Base-by-base conservation (phyloP, 192 early-diverging fungal genomes). In the Polychytrium aggregatum region DNA sequence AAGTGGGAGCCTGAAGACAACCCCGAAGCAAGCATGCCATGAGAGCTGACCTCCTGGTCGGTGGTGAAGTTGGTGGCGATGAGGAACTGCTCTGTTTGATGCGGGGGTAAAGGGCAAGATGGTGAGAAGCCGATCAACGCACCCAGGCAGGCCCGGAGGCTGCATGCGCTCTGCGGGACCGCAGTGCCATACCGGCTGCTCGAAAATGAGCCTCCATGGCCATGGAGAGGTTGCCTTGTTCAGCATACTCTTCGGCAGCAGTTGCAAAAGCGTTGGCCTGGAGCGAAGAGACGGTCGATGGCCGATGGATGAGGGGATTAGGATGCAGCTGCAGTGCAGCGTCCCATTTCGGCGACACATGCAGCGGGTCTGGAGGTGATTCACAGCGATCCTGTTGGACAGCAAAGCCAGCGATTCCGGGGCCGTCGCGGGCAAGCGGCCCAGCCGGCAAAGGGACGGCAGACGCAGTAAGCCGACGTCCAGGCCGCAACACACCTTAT, bases 221-320 rank as follows among this genome's bases (percentile, higher is more conserved):
- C 16, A 81, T 72, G 0, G 48, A 59, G 62, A 67, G 72, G 41
- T 70, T 58, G n/a, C 67, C 79, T 24, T 45, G 40, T 38, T 81
- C 78, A 18, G 72, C 57, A 24, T 60, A 68, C 21, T 79, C 78
- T 28, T 86, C 83, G 27, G 83, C 83, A 2, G 58, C 65, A 33
- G 59, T 63, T 14, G 78, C 83, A 63, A 71, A 82, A 1, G 66
- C 56, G 63, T 85, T 81, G 20, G 76, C 83, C 74, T 83, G 56
- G 9, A 14, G 44, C 21, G 22, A 42, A 42, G n/a, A n/a, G n/a
- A n/a, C n/a, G n/a, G n/a, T n/a, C n/a, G n/a, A n/a, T n/a, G n/a
- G n/a, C n/a, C n/a, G n/a, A n/a, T n/a, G n/a, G n/a, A n/a, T n/a
- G n/a, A n/a, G n/a, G n/a, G n/a, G n/a, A n/a, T n/a, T n/a, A n/a